phyloP scores from a whole-genome alignment of 1,139 yeast genomes.

The Kodamaea fungicola region DNA sequence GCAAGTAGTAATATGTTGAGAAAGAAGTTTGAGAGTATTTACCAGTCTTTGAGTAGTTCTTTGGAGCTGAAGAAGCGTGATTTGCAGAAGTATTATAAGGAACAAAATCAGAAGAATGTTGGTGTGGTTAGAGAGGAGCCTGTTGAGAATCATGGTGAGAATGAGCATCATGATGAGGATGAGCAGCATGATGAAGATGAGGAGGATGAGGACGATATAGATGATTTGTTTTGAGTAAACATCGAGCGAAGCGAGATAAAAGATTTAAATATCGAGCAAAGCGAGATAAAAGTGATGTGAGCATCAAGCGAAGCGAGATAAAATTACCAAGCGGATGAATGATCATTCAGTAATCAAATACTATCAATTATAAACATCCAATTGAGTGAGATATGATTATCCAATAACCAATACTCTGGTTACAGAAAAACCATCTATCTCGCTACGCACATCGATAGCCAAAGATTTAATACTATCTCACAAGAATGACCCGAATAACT shows the following conservation, averaged over 20 bases:
- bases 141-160: slow-evolving; percentile 13
- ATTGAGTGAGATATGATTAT: no score
- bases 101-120: slow-evolving; percentile 17
- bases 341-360: no score
- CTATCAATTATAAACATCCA: no score
- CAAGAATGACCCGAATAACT: no score
- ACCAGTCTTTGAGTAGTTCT: slow-evolving; percentile 75
- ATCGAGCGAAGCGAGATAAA: background rate
- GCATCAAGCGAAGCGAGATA: no score
- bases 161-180: slow-evolving; percentile 3
- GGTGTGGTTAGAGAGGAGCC: slow-evolving; percentile 13
- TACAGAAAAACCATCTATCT: no score
- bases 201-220: slow-evolving; percentile 12
- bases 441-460: no score
- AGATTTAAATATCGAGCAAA: no score
- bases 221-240: slow-evolving; percentile 11
- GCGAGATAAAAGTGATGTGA: no score
- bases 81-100: slow-evolving; percentile 39
- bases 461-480: no score
- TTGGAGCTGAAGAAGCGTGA: slow-evolving; percentile 79
- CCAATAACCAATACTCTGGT: no score
- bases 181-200: slow-evolving; percentile 19
- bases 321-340: no score
- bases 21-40: slow-evolving; percentile 81
- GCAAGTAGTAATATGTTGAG: slow-evolving; percentile 87